Percentiles rank a stretch among this genome's conserved stretches.
These are phyloP conservation scores for Hirsutella rhossiliensis DNA, from an alignment of 2,329 filamentous ascomycete genomes.

Conservation along the genomic window DNA sequence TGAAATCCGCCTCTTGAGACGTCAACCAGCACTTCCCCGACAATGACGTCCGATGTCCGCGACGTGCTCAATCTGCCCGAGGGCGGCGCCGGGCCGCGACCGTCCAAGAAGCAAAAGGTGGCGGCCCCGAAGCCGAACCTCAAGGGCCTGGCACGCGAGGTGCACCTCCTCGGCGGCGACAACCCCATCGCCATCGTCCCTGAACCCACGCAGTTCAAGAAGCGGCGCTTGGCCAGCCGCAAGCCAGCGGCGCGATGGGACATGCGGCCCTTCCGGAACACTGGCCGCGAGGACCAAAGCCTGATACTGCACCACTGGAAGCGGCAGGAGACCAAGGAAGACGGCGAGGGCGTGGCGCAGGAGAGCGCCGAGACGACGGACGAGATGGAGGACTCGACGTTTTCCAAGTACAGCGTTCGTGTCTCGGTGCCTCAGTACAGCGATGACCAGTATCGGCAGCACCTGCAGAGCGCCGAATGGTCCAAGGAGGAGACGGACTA, in stretches of 20 bases:
- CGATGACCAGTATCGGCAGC: slow-evolving; percentile 72
- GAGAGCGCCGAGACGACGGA: slow-evolving; percentile 18
- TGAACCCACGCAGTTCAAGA: slow-evolving; percentile 47
- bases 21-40: slow-evolving; percentile 8
- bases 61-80: slow-evolving; percentile 77
- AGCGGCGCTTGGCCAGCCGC: slow-evolving; percentile 38
- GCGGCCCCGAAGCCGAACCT: slow-evolving; percentile 46
- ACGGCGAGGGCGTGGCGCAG: slow-evolving; percentile 14
- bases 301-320: slow-evolving; percentile 74
- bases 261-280: slow-evolving; percentile 61
- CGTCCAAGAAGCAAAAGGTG: slow-evolving; percentile 64
- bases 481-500: slow-evolving; percentile 91
- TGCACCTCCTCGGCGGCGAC: slow-evolving; percentile 53
- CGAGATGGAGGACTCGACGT: slow-evolving; percentile 46
- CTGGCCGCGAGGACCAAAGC: slow-evolving; percentile 55
- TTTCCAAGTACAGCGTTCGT: slow-evolving; percentile 80
- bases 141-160: slow-evolving; percentile 53
- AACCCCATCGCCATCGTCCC: slow-evolving; percentile 57
- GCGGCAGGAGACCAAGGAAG: slow-evolving; percentile 38
- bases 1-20: slow-evolving; percentile 8
- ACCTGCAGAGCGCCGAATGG: slow-evolving; percentile 69
- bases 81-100: slow-evolving; percentile 34
- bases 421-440: slow-evolving; percentile 71
- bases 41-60: slow-evolving; percentile 69
- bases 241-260: slow-evolving; percentile 54